Conservation (phyloP, 1,284 basidiomycete species). For the Chalciporus sp. region DNA sequence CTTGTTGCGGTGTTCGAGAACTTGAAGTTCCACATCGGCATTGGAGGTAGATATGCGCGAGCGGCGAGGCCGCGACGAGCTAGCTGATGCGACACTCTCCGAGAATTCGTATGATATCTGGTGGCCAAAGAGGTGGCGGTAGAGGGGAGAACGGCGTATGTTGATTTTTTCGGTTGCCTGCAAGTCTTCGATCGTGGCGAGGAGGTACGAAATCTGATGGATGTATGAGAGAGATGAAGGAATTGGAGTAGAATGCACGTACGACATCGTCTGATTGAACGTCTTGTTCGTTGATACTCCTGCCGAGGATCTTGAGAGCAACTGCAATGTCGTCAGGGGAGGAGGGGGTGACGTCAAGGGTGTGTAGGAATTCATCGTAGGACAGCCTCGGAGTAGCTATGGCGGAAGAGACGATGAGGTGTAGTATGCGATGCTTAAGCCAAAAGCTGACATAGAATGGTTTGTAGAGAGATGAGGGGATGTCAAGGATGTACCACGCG, state of each 20-base stretch:
- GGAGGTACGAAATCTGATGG: slow-evolving; percentile 42
- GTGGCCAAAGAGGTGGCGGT: slow-evolving; percentile 31
- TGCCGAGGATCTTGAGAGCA: slow-evolving; percentile 34
- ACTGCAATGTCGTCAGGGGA: slow-evolving; percentile 24
- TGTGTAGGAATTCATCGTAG: slow-evolving; percentile 41
- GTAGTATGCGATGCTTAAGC: slow-evolving; percentile 48
- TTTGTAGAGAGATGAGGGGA: slow-evolving; percentile 46
- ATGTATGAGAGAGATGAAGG: slow-evolving; percentile 3
- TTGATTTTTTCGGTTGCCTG: slow-evolving; percentile 31
- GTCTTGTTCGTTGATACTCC: slow-evolving; percentile 39
- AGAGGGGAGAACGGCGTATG: slow-evolving; percentile 39
- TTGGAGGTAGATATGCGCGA: slow-evolving; percentile 12
- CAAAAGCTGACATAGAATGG: slow-evolving; percentile 48
- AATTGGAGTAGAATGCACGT: slow-evolving; percentile 18
- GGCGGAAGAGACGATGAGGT: slow-evolving; percentile 44
- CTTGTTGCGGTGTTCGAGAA: slow-evolving; percentile 41
- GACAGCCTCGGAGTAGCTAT: slow-evolving; percentile 37
- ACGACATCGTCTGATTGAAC: slow-evolving; percentile 47
- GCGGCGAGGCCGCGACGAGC: slow-evolving; percentile 18
- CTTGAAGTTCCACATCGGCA: slow-evolving; percentile 35
- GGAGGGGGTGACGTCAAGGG: slow-evolving; percentile 34
- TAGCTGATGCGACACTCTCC: slow-evolving; percentile 12
- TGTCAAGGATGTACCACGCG: slow-evolving; percentile 67
- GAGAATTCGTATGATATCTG: slow-evolving; percentile 26
- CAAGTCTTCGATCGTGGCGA: slow-evolving; percentile 39